A percentile compares a stretch with the other conserved stretches of the same genome.
Conservation (phyloP, 306 rosid species). For the Prunus mume region DNA sequence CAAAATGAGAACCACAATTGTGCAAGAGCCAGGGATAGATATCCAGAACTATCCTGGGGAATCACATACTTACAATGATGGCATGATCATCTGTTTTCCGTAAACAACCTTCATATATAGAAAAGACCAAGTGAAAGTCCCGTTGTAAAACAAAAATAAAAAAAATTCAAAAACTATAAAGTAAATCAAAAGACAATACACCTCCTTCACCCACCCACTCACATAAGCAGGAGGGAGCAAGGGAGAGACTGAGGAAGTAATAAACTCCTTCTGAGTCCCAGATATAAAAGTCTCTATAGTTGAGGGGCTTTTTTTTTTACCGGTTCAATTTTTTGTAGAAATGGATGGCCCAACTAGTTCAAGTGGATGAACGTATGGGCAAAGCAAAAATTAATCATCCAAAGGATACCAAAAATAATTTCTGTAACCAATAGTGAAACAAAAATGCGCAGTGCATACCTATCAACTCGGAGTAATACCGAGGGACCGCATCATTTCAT, state of each 20-base stretch:
- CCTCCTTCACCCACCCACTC: neutral
- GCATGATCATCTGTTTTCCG: slow-evolving; percentile 29
- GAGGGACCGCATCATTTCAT: slow-evolving; percentile 60
- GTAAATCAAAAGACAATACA: neutral
- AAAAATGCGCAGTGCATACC: slow-evolving; percentile 40
- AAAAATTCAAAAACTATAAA: neutral
- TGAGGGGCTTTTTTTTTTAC: neutral
- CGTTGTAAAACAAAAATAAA: neutral
- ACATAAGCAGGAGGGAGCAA: neutral
- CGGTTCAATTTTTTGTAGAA: neutral
- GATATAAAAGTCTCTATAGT: neutral
- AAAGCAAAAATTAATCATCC: slow-evolving; percentile 4
- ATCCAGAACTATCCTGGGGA: neutral
- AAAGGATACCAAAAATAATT: neutral
- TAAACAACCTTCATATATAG: slow-evolving; percentile 38
- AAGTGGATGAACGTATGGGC: neutral
- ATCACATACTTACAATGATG: slow-evolving; percentile 40
- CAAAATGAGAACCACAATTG: neutral
- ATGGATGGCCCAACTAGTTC: neutral
- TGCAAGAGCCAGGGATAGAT: slow-evolving; percentile 2
- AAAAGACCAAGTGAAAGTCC: slow-evolving; percentile 33
- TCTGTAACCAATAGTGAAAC: neutral
- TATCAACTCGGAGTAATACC: slow-evolving; percentile 18
- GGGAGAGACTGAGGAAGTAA: neutral
- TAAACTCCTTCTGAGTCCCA: neutral